phyloP scores from a whole-genome alignment of 1,284 basidiomycete species.

The Ustilago esculenta region DNA sequence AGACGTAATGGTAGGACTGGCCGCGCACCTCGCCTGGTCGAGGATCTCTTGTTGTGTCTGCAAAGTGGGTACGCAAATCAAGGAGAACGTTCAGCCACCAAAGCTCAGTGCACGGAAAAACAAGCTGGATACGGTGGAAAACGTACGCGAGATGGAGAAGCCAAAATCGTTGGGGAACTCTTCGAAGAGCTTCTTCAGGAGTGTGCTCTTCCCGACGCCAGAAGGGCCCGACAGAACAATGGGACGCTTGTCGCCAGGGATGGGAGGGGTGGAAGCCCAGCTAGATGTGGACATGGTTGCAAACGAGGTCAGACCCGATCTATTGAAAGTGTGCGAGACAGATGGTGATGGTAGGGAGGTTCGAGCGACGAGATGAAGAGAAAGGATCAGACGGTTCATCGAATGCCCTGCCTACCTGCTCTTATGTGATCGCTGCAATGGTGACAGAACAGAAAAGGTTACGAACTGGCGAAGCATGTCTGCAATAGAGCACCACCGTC shows the following conservation, averaged over 20 bases:
- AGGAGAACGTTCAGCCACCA: no score
- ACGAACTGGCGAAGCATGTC: neutral
- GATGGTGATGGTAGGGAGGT: slow-evolving; percentile 3
- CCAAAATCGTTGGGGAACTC: slow-evolving; percentile 87
- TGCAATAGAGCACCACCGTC: no score
- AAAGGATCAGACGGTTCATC: slow-evolving; percentile 7
- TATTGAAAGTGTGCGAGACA: neutral
- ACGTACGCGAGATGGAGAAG: slow-evolving; percentile 88
- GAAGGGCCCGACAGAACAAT: slow-evolving; percentile 84
- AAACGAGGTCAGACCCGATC: neutral
- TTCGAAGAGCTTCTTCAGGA: slow-evolving; percentile 83
- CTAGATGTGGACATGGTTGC: slow-evolving; percentile 30
- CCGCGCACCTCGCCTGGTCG: slow-evolving; percentile 85
- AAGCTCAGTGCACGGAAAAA: no score
- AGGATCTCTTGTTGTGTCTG: slow-evolving; percentile 90
- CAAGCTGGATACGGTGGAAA: slow-evolving; percentile 28
- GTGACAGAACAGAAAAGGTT: neutral
- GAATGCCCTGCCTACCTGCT: neutral
- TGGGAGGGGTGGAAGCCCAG: slow-evolving; percentile 44
- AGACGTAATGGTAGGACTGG: slow-evolving; percentile 73
- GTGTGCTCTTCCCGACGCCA: slow-evolving; percentile 93
- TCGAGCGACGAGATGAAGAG: slow-evolving; percentile 1
- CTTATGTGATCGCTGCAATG: no score
- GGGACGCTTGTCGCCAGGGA: slow-evolving; percentile 68
- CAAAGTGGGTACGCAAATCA: no score